These are phyloP conservation scores for Coemansia sp. DNA, from an alignment of 192 early-diverging fungal species.

Conservation along the genomic window DNA sequence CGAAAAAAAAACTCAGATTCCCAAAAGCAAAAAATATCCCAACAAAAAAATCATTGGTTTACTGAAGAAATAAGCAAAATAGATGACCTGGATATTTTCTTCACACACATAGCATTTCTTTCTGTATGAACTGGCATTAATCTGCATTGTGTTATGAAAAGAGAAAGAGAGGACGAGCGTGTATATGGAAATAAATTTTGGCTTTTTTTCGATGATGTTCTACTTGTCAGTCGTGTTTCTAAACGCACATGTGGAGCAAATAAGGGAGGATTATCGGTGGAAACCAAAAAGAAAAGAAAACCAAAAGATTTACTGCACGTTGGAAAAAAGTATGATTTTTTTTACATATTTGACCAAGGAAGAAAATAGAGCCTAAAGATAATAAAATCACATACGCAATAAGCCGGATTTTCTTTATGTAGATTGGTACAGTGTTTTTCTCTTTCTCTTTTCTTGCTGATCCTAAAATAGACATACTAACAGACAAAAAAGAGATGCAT, in stretches of 20 bases:
- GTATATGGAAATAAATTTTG: neutral
- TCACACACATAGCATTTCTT: neutral
- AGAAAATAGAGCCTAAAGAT: neutral
- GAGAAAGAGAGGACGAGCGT: neutral
- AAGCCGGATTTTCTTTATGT: neutral
- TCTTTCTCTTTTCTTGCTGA: neutral
- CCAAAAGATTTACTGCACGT: neutral
- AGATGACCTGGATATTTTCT: neutral
- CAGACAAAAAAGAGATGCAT: constrained; percentile 1
- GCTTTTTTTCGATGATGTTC: neutral
- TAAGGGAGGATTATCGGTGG: neutral
- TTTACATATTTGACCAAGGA: neutral
- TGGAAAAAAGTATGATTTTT: neutral
- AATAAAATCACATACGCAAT: neutral
- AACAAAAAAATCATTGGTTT: neutral
- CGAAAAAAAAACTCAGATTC: neutral
- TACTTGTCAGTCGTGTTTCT: neutral
- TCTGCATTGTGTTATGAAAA: neutral
- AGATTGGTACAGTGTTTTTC: too few relatives aligned
- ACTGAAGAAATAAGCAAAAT: neutral
- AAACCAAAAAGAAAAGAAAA: neutral
- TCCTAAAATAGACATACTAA: neutral
- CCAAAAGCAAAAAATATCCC: neutral
- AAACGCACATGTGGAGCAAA: neutral
- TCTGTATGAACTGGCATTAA: neutral